Conservation (phyloP, 1,139 yeast genomes). For the Yamadazyma spencermartinsiae region DNA sequence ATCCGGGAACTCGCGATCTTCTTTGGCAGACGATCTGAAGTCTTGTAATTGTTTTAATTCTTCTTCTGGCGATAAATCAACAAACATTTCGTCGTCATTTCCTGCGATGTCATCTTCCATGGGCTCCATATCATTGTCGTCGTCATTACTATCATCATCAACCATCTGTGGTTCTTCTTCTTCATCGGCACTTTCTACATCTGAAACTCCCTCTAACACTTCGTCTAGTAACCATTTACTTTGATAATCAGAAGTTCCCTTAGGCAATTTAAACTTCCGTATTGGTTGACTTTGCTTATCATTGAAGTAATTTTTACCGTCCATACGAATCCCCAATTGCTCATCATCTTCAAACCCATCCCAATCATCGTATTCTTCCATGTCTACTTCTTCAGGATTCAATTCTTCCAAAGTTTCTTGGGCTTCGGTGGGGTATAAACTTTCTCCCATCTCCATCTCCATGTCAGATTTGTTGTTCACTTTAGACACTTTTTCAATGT, state of each 20-base stretch:
- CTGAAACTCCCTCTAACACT: slow-evolving; percentile 48
- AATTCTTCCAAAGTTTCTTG: slow-evolving; percentile 71
- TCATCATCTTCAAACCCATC: slow-evolving; percentile 45
- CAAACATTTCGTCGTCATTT: slow-evolving; percentile 57
- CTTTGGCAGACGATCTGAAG: slow-evolving; percentile 70
- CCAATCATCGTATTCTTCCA: slow-evolving; percentile 42
- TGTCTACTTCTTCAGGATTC: slow-evolving; percentile 58
- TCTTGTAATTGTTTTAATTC: slow-evolving; percentile 74
- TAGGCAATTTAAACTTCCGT: slow-evolving; percentile 58
- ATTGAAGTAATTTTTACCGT: slow-evolving; percentile 64
- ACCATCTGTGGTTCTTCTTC: slow-evolving; percentile 26
- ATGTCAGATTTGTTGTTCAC: slow-evolving; percentile 19
- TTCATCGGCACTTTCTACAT: slow-evolving; percentile 51
- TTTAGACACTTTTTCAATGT: slow-evolving; percentile 51
- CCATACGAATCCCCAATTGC: slow-evolving; percentile 67
- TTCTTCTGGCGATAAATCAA: slow-evolving; percentile 78
- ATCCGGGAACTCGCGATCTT: slow-evolving; percentile 93
- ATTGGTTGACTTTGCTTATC: slow-evolving; percentile 28
- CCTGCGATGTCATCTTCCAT: slow-evolving; percentile 34
- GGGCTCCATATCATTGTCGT: slow-evolving; percentile 22
- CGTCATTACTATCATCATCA: slow-evolving; percentile 23
- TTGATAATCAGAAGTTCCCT: slow-evolving; percentile 92
- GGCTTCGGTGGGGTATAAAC: slow-evolving; percentile 47
- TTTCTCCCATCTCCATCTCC: slow-evolving; percentile 33
- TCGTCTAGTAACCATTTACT: slow-evolving; percentile 84